phyloP scores from a whole-genome alignment of 169 alveolate genomes.

The Theileria sp. region DNA sequence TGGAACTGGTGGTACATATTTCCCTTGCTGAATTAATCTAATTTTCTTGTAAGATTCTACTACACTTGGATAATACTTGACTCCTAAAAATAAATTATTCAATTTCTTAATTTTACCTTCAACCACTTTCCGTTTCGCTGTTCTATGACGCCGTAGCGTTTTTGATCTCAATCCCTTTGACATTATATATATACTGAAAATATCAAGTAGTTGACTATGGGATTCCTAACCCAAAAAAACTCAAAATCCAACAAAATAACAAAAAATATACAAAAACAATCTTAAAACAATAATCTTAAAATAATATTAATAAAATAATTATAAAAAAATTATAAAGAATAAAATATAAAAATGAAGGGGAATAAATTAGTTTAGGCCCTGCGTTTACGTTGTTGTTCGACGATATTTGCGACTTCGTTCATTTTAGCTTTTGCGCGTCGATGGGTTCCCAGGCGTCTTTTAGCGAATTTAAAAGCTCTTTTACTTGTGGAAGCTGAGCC shows the following conservation, averaged over 20 bases:
- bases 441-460: conserved; percentile 98
- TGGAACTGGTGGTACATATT: conserved; percentile 54
- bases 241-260: background rate
- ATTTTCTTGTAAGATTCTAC: conserved; percentile 52
- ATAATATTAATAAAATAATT: conserved; percentile 6
- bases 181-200: conserved; percentile 53
- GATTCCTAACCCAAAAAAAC: background rate
- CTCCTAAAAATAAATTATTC: conserved; percentile 9
- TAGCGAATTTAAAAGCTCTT: conserved; percentile 97
- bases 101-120: conserved; percentile 53
- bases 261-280: background rate
- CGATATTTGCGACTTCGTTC: conserved; percentile 87
- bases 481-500: conserved; percentile 96
- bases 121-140: conserved; percentile 72
- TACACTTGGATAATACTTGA: conserved; percentile 29
- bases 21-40: conserved; percentile 46
- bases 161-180: conserved; percentile 80
- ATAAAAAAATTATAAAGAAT: conserved; percentile 8
- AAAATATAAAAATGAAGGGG: background rate
- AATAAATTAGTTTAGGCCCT: conserved; percentile 8
- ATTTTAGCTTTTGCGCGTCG: conserved; percentile 97
- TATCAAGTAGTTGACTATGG: background rate
- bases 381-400: conserved; percentile 85
- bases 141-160: conserved; percentile 74
- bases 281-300: conserved; percentile 5